Conservation (phyloP, 331 rosid genomes). For the Acacia concinna region DNA sequence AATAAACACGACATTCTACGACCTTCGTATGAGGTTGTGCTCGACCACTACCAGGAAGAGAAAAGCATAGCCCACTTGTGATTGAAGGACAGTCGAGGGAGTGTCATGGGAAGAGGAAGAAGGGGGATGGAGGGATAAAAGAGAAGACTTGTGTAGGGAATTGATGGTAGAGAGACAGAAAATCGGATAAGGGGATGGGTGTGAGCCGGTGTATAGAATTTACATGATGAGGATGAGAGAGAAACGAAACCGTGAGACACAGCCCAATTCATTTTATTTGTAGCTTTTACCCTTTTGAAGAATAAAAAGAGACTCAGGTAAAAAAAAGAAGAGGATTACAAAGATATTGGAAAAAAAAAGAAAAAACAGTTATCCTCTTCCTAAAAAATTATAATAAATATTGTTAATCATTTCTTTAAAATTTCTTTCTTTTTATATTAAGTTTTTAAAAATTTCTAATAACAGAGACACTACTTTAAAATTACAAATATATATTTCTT, state of each 20-base stretch:
- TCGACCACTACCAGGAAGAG: not conserved
- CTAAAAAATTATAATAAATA: too few species aligned
- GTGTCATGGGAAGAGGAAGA: conserved; percentile 17
- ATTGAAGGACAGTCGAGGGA: not conserved
- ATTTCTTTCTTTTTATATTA: too few species aligned
- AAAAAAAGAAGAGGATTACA: too few species aligned
- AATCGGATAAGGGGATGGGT: conserved; percentile 23
- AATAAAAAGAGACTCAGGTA: not conserved
- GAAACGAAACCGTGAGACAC: not conserved
- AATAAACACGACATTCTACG: conserved; percentile 54
- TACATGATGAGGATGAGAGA: conserved; percentile 11
- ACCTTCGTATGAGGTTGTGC: not conserved
- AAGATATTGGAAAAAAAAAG: not conserved
- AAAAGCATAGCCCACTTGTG: not conserved
- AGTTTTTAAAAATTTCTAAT: too few species aligned
- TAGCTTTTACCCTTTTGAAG: not conserved
- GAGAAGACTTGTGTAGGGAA: conserved; percentile 17
- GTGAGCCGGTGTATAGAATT: not conserved
- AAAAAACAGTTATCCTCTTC: not conserved
- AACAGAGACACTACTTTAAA: too few species aligned
- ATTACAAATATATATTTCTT: too few species aligned
- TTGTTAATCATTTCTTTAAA: too few species aligned
- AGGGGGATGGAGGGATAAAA: not conserved
- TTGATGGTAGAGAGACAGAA: not conserved
- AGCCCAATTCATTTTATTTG: not conserved